Evolutionary conservation across 2,329 filamentous ascomycete genomes (phyloP), one percentile per base, ranked within the genome.

Genomic region (Alternaria sp.): DNA sequence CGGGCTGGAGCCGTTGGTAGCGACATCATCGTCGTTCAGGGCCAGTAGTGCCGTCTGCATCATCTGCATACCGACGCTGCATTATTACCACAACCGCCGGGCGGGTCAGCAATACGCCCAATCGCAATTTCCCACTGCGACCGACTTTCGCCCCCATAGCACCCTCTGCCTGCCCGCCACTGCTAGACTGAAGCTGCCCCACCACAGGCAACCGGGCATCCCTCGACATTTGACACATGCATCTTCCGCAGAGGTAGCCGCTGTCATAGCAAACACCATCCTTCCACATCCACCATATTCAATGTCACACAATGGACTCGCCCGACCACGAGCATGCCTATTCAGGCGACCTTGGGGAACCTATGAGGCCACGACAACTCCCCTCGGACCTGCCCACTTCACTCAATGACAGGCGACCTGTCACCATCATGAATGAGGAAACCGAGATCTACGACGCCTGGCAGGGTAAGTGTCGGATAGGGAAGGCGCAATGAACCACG

Each of bases 381-480:
- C 96, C 96, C 44, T 83, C 87, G 70, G 96, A 99, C 81, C 87
- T 99, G 36, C 96, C 96, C 11, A 96, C 88, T 70, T 97, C 94
- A 12, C 87, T 99, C 59, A 91, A 99, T 80, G 96, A 99, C 83
- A 89, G 96, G 64, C 88, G 90, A 71, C 87, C 91, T 32, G 87
- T 89, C 5, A 85, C 80, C 50, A 89, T 90, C 66, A 87, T 90
- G 67, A 86, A 91, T 59, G 86, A 86, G 43, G 96, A 98, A 84
- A 97, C 94, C 44, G 96, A 98, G 84, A 93, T 97, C 83, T 99
- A 98, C 80, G 96, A 99, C 86, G 96, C 93, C 71, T 99, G 96
- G 96, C 93, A 98, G 90, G 95, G 95, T 91, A 79, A 77, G 85
- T 69, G 54, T 86, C 43, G 17, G 58, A 86, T 44, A n/a, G 10